phyloP scores from a whole-genome alignment of 1,284 basidiomycete species.

The Flammula alnicola region DNA sequence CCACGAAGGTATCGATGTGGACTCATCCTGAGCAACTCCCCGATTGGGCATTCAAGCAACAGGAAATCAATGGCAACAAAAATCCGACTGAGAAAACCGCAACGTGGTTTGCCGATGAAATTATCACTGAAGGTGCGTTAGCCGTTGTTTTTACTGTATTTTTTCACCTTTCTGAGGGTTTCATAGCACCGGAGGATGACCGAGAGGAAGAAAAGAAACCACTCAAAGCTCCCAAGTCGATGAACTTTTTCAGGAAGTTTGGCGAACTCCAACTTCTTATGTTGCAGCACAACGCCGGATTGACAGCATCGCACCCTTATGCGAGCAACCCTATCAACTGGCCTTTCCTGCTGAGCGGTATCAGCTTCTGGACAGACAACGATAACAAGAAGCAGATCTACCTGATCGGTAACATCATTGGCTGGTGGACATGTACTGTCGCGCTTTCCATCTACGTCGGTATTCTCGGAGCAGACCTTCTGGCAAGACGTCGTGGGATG shows the following conservation, averaged over 20 bases:
- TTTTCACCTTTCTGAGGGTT: background rate
- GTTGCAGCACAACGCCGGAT: conserved; percentile 96
- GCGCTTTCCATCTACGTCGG: conserved; percentile 89
- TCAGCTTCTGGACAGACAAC: conserved; percentile 97
- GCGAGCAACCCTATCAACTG: conserved; percentile 94
- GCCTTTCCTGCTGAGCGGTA: conserved; percentile 95
- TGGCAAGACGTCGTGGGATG: conserved; percentile 85
- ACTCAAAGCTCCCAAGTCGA: conserved; percentile 73
- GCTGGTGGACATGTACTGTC: conserved; percentile 94
- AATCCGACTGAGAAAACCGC: conserved; percentile 83
- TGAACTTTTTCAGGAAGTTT: conserved; percentile 96
- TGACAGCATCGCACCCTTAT: conserved; percentile 96
- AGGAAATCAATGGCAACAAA: conserved; percentile 99
- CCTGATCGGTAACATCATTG: conserved; percentile 91
- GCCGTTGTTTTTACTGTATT: background rate
- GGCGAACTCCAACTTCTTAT: conserved; percentile 92
- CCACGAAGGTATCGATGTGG: conserved; percentile 94
- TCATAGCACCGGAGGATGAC: conserved; percentile 60
- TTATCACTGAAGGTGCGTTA: conserved; percentile 75
- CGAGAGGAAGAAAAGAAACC: conserved; percentile 48
- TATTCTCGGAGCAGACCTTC: conserved; percentile 85
- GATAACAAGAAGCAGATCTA: conserved; percentile 92
- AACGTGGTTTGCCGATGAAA: conserved; percentile 88
- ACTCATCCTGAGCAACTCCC: conserved; percentile 87
- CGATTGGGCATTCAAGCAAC: conserved; percentile 96